Evolutionary conservation across 805 yeast genomes (phyloP), one percentile per base, ranked within the genome.

Genomic region (Wickerhamia fluorescens): DNA sequence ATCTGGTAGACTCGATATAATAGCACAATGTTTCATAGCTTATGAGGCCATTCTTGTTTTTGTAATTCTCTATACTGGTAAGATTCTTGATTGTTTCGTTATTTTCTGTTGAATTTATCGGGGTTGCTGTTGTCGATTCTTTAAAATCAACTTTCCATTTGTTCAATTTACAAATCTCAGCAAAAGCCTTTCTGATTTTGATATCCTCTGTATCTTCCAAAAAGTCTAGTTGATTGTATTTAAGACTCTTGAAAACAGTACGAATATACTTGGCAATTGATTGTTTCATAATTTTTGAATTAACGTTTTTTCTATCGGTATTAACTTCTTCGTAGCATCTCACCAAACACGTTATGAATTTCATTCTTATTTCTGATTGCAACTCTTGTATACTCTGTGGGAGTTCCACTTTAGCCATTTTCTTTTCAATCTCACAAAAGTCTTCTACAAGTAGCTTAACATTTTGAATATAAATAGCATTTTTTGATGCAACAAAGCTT

Each of bases 11-110:
- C 6, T 35, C 30, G 5, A 58, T 49, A 30, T 51, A 57, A 3
- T 32, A 15, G 30, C 56, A 49, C 6, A 60, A 30, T 4, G 33
- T 33, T 1, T 37, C 36, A 16, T 45, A 42, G 14, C 45, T 43
- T 9, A 55, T 29, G 7, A 39, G 30, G 7, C 53, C 55, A 15
- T 43, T 37, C 8, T 27, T 34, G 25, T 43, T 37, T 25, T 34
- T 36, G 20, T 34, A 39, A 2, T 20, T 9, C 1, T 35, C 41
- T 4, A 45, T 35, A 3, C 41, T 16, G 6, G 19, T 21, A 7
- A n/a, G 8, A 12, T 20, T 16, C n/a, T 25, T 24, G 23, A 24
- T 7, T n/a, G n/a, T n/a, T n/a, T n/a, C n/a, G n/a, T n/a, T n/a
- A n/a, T n/a, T n/a, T n/a, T n/a, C n/a, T n/a, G n/a, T n/a, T 24